Percentiles rank a stretch among this genome's conserved stretches.
These are phyloP conservation scores for Laguncularia racemosa DNA, from an alignment of 345 rosid species.

Conservation along the genomic window DNA sequence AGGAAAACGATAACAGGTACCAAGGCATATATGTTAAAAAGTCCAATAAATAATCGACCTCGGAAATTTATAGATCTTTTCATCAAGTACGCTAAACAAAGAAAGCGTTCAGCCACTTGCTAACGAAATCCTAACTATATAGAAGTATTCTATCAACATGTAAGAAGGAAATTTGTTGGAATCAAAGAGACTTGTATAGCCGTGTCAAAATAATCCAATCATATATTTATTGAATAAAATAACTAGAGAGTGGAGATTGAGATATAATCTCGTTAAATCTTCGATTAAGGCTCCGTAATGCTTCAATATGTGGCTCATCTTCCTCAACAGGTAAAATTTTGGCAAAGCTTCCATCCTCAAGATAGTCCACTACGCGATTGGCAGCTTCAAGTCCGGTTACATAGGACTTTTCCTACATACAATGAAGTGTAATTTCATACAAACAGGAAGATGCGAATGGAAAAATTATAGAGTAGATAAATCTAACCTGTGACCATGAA, in stretches of 20 bases:
- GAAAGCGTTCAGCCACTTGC: too few species aligned
- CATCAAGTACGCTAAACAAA: too few species aligned
- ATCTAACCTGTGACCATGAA: conserved; percentile 52
- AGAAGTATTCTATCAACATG: too few species aligned
- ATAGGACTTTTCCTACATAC: conserved; percentile 39
- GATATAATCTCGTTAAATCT: conserved; percentile 30
- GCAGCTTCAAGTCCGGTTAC: conserved; percentile 52
- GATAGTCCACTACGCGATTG: conserved; percentile 34
- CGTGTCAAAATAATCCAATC: neutral
- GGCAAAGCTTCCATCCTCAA: conserved; percentile 42
- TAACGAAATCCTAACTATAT: too few species aligned
- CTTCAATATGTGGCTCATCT: conserved; percentile 52
- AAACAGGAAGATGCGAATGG: neutral
- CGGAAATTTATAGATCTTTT: too few species aligned
- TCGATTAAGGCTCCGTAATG: conserved; percentile 35
- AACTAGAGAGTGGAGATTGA: conserved; percentile 29
- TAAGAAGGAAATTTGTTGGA: too few species aligned
- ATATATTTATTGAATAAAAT: conserved; percentile 16
- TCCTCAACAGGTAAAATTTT: conserved; percentile 43
- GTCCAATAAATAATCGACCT: too few species aligned
- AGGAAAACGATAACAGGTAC: too few species aligned
- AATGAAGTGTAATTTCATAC: neutral
- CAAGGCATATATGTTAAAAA: too few species aligned
- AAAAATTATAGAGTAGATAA: neutral
- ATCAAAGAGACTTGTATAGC: neutral